Evolutionary conservation across 495 filamentous ascomycete species (phyloP).

Genomic region (Evernia prunastri): DNA sequence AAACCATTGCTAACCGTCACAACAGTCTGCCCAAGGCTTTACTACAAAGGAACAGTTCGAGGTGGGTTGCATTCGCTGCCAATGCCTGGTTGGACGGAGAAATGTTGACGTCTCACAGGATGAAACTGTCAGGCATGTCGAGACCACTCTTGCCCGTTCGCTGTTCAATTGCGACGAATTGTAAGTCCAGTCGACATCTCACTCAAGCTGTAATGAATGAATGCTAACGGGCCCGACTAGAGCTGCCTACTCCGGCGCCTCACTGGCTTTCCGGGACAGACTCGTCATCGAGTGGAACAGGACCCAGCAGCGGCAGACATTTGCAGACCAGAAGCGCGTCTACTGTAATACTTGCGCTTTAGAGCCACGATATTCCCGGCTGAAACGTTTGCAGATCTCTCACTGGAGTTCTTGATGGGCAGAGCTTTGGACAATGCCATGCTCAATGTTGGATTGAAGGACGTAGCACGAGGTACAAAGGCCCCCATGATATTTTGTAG

Average conservation of each 20-base stretch:
- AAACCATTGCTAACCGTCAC: conserved; percentile 15
- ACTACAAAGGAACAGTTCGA: conserved; percentile 67
- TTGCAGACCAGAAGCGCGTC: conserved; percentile 80
- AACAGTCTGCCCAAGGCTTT: conserved; percentile 61
- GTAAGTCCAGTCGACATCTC: conserved; percentile 26
- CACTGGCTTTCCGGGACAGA: conserved; percentile 85
- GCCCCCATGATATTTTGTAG: neutral
- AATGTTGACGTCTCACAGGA: conserved; percentile 39
- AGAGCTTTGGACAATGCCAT: conserved; percentile 95
- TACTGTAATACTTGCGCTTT: conserved; percentile 54
- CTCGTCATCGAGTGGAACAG: conserved; percentile 95
- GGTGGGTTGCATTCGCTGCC: conserved; percentile 33
- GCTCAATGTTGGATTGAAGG: conserved; percentile 87
- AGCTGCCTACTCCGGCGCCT: conserved; percentile 85
- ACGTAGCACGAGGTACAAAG: conserved; percentile 62
- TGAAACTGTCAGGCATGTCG: conserved; percentile 87
- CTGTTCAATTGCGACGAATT: conserved; percentile 97
- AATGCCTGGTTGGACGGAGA: neutral
- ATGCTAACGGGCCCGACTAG: conserved; percentile 31
- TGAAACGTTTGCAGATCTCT: conserved; percentile 53
- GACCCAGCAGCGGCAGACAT: conserved; percentile 93
- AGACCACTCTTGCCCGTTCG: conserved; percentile 91
- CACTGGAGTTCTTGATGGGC: conserved; percentile 96
- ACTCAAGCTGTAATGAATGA: neutral
- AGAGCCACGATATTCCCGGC: conserved; percentile 2